Base-by-base conservation (phyloP, 129 eudicot genomes). In the Deinandra increscens region DNA sequence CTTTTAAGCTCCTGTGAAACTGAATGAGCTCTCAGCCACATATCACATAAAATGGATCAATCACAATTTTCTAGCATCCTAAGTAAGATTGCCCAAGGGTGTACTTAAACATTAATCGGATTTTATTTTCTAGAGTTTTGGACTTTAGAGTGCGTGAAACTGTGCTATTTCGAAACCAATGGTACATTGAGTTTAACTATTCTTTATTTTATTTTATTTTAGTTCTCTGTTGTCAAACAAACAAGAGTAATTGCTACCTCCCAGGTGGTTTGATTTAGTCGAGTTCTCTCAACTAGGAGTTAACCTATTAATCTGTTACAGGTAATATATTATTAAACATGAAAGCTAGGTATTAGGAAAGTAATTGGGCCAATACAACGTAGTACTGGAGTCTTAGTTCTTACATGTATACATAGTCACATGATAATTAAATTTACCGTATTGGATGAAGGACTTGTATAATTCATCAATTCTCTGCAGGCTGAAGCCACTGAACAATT, bases 381-480 rank as follows among this genome's bases (percentile, higher is more conserved):
- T 20, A 53, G 33, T 13, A 31, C 1, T 0, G 20, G 31, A 31
- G 33, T 59, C 41, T 31, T 56, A 7, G 64, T 14, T 31, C 4
- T 59, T 31, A 29, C 20, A 13, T 22, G 62, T 56, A 11, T 56
- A 56, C 36, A 1, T 56, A 56, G 3, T 23, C 37, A 56, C 15
- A 26, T 56, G 4, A 26, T 19, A 8, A 18, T 19, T 9, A 9
- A 0, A 53, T 10, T 11, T 29, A 11, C 1, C 34, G 34, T 9
- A 6, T 60, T 7, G 6, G 7, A 36, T 34, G 23, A 4, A 33
- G 22, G n/a, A 60, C 7, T 33, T 60, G 22, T 36, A 60, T n/a
- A 33, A 14, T 68, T 68, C 23, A 26, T 69, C 48, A 51, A n/a
- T 44, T 68, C 45, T 61, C 72, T 78, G 68, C 91, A 92, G 98